A percentile compares a stretch with the other conserved stretches of the same genome.
phyloP scores from a whole-genome alignment of 108 stramenopile genomes.

The Fistulifera pelliculosa region DNA sequence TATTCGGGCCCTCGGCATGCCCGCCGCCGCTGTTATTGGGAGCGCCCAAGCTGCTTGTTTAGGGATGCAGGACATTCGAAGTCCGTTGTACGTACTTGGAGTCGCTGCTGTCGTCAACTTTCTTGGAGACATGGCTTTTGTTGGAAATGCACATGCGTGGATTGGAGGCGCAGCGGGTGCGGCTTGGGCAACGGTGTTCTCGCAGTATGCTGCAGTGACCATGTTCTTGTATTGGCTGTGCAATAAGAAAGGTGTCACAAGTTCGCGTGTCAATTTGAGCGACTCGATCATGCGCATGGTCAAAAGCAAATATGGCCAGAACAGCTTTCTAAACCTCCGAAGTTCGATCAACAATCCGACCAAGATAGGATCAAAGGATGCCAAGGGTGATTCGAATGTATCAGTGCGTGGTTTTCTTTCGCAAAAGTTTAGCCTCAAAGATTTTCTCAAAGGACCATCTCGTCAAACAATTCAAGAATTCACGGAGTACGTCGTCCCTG shows the following conservation, averaged over 20 bases:
- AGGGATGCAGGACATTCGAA: constrained; percentile 69
- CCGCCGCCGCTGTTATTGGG: constrained; percentile 70
- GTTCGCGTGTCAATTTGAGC: constrained; percentile 17
- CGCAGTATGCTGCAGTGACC: constrained; percentile 63
- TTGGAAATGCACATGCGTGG: constrained; percentile 35
- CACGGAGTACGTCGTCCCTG: constrained; percentile 62
- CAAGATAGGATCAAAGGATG: too few species aligned
- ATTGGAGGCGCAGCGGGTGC: constrained; percentile 81
- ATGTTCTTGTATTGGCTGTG: constrained; percentile 67
- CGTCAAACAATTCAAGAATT: constrained; percentile 29
- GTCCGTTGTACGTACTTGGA: constrained; percentile 62
- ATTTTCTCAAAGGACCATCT: constrained; percentile 34
- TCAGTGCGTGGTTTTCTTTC: constrained; percentile 28
- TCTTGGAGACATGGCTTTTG: constrained; percentile 61
- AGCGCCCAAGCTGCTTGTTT: constrained; percentile 72
- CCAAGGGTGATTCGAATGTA: too few species aligned
- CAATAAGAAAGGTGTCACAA: constrained; percentile 5
- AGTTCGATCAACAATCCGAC: too few species aligned
- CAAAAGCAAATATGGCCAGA: too few species aligned
- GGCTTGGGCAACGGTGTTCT: constrained; percentile 85
- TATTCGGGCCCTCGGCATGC: constrained; percentile 77
- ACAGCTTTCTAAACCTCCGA: too few species aligned
- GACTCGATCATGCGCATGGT: constrained; percentile 1
- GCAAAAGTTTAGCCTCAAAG: constrained; percentile 15
- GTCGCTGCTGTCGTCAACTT: constrained; percentile 78